Conservation (phyloP, 179 eudicot genomes). For the Patellifolia procumbens region DNA sequence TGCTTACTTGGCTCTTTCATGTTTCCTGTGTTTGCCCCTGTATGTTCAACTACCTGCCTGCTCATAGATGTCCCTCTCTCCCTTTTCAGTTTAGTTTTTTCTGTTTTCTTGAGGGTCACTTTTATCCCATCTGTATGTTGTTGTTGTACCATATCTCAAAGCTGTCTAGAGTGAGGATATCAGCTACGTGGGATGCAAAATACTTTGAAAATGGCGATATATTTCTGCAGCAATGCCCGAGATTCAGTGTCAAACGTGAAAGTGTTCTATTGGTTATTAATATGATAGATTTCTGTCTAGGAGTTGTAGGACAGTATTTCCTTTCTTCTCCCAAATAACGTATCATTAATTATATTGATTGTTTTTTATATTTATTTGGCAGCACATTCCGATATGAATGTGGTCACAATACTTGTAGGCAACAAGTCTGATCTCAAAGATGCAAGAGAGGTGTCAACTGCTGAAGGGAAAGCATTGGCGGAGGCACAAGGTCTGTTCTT, state of each 20-base stretch:
- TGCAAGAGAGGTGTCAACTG: conserved; percentile 77
- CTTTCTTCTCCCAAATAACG: neutral
- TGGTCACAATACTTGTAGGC: conserved; percentile 89
- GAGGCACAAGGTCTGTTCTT: conserved; percentile 83
- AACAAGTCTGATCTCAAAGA: conserved; percentile 89
- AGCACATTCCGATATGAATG: conserved; percentile 99
- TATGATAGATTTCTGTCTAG: neutral
- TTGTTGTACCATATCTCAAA: no score
- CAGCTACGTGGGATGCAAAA: neutral
- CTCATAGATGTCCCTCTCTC: neutral
- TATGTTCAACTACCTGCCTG: neutral
- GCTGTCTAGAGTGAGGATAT: no score
- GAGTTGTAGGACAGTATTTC: neutral
- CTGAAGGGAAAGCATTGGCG: conserved; percentile 78
- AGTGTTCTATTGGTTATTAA: neutral
- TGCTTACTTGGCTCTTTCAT: neutral
- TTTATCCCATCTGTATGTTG: no score
- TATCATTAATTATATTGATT: conserved; percentile 9
- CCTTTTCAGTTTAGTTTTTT: neutral
- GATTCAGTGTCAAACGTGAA: neutral
- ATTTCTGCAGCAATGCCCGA: neutral
- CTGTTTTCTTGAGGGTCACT: no score
- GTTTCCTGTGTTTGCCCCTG: neutral
- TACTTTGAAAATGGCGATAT: neutral
- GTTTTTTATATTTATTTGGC: conserved; percentile 35